phyloP scores from a whole-genome alignment of 345 rosid genomes.

The Euphorbia lathyris region DNA sequence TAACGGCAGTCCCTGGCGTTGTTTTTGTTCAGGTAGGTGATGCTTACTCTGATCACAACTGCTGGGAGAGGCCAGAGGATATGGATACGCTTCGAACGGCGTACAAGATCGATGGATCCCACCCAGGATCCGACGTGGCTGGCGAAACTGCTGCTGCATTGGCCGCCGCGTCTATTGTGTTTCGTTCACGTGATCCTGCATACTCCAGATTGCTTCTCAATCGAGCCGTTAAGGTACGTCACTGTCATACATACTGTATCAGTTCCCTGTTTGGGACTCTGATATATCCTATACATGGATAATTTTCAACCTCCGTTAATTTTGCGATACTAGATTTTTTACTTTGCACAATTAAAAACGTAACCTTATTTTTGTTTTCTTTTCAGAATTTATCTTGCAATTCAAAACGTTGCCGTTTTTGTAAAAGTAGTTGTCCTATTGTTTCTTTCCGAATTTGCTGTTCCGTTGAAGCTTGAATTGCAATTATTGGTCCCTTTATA shows the following conservation, averaged over 20 bases:
- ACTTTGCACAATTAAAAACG: background rate
- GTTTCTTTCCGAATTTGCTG: background rate
- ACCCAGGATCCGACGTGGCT: slow-evolving; percentile 36
- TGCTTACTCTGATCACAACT: slow-evolving; percentile 32
- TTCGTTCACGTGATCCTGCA: slow-evolving; percentile 30
- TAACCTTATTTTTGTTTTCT: background rate
- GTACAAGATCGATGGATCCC: slow-evolving; percentile 25
- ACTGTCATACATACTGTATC: slow-evolving; percentile 11
- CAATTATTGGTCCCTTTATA: background rate
- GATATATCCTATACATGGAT: background rate
- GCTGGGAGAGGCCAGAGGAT: slow-evolving; percentile 40
- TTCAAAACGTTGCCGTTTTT: background rate
- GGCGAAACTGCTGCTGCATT: slow-evolving; percentile 38
- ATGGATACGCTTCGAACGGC: slow-evolving; percentile 33
- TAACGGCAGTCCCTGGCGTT: slow-evolving; percentile 27
- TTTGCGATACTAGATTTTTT: background rate
- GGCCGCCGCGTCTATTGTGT: slow-evolving; percentile 36
- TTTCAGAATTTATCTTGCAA: background rate
- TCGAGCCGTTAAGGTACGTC: slow-evolving; percentile 37
- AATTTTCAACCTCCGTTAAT: background rate
- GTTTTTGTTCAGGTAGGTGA: slow-evolving; percentile 35
- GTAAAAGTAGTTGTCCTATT: background rate
- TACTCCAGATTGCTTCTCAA: slow-evolving; percentile 32
- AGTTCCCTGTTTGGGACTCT: background rate
- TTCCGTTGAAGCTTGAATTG: background rate